Evolutionary conservation across 345 rosid species (phyloP).

Genomic region (Eucalyptus coolabah): DNA sequence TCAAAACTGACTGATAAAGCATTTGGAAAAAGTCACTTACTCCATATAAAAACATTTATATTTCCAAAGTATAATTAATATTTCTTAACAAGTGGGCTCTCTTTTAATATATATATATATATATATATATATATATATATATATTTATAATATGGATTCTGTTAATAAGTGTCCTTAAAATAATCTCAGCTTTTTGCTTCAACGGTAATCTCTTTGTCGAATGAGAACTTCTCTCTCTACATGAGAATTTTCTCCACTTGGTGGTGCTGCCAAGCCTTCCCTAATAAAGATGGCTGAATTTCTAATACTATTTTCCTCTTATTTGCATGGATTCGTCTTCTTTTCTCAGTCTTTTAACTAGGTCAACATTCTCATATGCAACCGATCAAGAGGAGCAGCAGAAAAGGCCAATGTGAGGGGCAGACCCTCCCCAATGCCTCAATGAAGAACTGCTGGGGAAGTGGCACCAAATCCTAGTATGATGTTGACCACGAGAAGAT

Average conservation of each 20-base stretch:
- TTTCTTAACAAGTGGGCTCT: background rate
- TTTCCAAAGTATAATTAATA: background rate
- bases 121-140: background rate
- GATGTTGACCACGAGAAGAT: background rate
- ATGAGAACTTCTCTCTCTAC: background rate
- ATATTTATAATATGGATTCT: background rate
- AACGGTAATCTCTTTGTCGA: background rate
- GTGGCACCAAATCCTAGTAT: background rate
- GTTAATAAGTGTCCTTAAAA: background rate
- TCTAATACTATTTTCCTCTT: background rate
- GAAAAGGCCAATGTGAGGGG: background rate
- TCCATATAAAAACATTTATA: background rate
- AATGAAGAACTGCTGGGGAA: background rate
- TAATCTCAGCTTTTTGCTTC: background rate
- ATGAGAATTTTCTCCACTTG: background rate
- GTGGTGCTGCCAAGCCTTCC: background rate
- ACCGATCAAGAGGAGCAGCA: background rate
- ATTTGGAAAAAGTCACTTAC: background rate
- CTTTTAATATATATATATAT: background rate
- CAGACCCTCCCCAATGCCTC: background rate
- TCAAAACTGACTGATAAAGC: background rate
- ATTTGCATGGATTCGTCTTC: background rate
- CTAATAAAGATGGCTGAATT: background rate
- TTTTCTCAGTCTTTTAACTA: background rate
- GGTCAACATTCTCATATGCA: background rate